phyloP scores from a whole-genome alignment of 2,329 filamentous ascomycete species.

The Leptographium galeiforme region DNA sequence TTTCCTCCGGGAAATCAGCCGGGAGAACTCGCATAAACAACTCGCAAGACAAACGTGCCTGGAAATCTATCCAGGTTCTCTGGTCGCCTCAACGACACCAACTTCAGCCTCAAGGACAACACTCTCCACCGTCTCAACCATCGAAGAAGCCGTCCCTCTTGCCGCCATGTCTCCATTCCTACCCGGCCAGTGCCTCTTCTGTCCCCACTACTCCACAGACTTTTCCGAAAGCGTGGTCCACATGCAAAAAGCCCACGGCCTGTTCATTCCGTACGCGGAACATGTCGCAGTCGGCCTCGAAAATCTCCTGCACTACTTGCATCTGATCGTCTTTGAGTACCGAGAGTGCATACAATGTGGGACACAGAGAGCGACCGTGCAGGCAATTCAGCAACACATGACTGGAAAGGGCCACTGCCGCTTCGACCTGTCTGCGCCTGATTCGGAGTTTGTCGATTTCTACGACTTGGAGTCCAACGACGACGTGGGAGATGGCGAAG shows the following conservation, averaged over 20 bases:
- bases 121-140: too few relatives aligned
- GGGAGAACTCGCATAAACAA: too few relatives aligned
- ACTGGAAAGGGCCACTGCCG: slow-evolving; percentile 32
- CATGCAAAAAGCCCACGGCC: slow-evolving; percentile 34
- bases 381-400: slow-evolving; percentile 39
- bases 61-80: too few relatives aligned
- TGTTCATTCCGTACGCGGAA: slow-evolving; percentile 26
- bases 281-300: slow-evolving; percentile 31
- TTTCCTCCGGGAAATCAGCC: too few relatives aligned
- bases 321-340: slow-evolving; percentile 33
- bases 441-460: slow-evolving; percentile 27
- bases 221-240: slow-evolving; percentile 28
- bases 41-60: too few relatives aligned
- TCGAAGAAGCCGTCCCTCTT: too few relatives aligned
- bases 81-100: too few relatives aligned
- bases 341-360: slow-evolving; percentile 38
- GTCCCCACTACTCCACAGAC: slow-evolving; percentile 15
- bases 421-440: slow-evolving; percentile 21
- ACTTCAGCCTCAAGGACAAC: too few relatives aligned
- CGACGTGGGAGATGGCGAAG: neutral
- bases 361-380: slow-evolving; percentile 24
- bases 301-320: slow-evolving; percentile 32
- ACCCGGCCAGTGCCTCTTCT: slow-evolving; percentile 28
- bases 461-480: slow-evolving; percentile 19
- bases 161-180: too few relatives aligned